Evolutionary conservation across 2,329 filamentous ascomycete genomes (phyloP).

Genomic region (Exophiala bonariae): DNA sequence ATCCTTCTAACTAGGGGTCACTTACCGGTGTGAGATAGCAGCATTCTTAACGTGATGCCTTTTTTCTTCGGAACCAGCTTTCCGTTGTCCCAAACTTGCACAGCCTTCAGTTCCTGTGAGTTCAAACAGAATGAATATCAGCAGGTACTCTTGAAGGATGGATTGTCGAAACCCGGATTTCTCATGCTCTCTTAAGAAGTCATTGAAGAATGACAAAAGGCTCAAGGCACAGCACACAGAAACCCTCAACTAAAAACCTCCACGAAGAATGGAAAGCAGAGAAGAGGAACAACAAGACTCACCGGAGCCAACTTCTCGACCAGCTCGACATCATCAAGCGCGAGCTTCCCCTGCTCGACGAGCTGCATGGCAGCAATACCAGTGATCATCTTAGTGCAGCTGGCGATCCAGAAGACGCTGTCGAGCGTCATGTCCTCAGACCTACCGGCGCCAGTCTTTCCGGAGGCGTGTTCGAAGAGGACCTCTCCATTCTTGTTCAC

Average conservation of each 20-base stretch:
- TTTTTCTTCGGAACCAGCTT: conserved; percentile 39
- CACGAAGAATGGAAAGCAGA: not conserved
- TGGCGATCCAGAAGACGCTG: conserved; percentile 52
- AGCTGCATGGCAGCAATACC: conserved; percentile 58
- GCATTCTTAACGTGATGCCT: conserved; percentile 52
- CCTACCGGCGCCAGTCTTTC: conserved; percentile 25
- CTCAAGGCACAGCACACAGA: too few species aligned
- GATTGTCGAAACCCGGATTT: too few species aligned
- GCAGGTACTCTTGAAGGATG: too few species aligned
- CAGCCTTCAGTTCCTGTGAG: conserved; percentile 46
- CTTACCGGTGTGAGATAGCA: conserved; percentile 51
- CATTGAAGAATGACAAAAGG: too few species aligned
- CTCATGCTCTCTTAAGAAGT: too few species aligned
- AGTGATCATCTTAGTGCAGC: conserved; percentile 58
- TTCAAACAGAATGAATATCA: not conserved
- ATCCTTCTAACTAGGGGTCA: conserved; percentile 20
- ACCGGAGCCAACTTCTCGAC: conserved; percentile 46
- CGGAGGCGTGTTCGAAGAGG: conserved; percentile 32
- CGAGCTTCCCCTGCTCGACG: conserved; percentile 52
- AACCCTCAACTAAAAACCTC: too few species aligned
- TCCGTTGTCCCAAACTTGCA: conserved; percentile 45
- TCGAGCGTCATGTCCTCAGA: conserved; percentile 30
- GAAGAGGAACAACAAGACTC: conserved; percentile 2
- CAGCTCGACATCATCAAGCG: conserved; percentile 50
- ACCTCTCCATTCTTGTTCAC: conserved; percentile 30